Evolutionary conservation across 768 basidiomycete species (phyloP), one percentile per base, ranked within the genome.

Genomic region (Ramaria sp.): DNA sequence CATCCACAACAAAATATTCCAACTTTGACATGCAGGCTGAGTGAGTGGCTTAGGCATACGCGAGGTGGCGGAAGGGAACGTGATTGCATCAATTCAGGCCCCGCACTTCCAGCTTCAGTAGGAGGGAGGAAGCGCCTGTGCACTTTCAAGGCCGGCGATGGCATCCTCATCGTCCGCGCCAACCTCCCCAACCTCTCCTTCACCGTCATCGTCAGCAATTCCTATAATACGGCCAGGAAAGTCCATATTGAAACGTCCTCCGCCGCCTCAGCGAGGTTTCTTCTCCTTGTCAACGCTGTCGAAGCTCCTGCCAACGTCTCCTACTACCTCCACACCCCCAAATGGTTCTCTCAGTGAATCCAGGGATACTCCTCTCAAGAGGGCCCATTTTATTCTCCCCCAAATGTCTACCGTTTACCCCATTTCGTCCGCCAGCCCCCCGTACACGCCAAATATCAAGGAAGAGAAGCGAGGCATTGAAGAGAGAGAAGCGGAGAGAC

Each of bases 381-480:
- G 88, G 48, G 96, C 94, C 0, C 88, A 95, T 61, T 97, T 97
- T 65, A 88, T 95, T 59, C 72, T 96, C 12, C 89, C 89, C 0
- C 78, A 87, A 60, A 78, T 96, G 61, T 82, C 81, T 30, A 88
- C 87, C 22, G 81, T 93, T 30, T 97, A 98, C 66, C 92, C 93
- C 0, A 94, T 97, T 65, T 87, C 85, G 25, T 81, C 84, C 1
- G 61, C 82, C 15, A 86, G 86, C 50, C 88, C 95, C 6, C 94
- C 94, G 1, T 87, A 81, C 47, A 88, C 82, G 2, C 82, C 84
- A 0, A 77, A 77, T 2, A 71, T 91, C 50, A 82, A 82, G 67
- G 87, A 90, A 57, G 89, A 94, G 71, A 88, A 87, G 68, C 73
- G 76, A 55, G 77, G 79, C n/a, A 83, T 86, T 38, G 86, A 89